phyloP scores from a whole-genome alignment of 306 rosid genomes.

The Lablab purpureus region DNA sequence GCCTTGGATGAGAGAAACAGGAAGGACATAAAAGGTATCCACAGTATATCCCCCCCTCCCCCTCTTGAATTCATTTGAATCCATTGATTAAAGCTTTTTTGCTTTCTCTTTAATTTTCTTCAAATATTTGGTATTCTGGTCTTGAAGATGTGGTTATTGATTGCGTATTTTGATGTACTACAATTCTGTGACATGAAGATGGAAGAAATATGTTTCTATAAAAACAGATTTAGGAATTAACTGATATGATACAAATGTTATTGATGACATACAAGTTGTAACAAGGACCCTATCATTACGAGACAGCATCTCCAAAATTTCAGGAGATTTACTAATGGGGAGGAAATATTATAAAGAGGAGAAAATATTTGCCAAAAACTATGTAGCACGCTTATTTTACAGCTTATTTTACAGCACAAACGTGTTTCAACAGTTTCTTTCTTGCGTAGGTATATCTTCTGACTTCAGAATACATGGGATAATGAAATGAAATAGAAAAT shows the following conservation, averaged over 20 bases:
- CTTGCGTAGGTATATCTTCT: conserved; percentile 40
- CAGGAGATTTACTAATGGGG: neutral
- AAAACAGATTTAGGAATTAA: neutral
- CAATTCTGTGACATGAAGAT: conserved; percentile 33
- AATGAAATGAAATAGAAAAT: neutral
- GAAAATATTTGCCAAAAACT: neutral
- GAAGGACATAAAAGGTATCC: conserved; percentile 58
- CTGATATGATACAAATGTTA: neutral
- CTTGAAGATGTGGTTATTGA: conserved; percentile 46
- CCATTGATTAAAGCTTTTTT: neutral
- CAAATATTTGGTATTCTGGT: conserved; percentile 48
- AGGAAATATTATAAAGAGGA: neutral
- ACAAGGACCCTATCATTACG: neutral
- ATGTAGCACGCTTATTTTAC: neutral
- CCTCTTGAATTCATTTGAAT: neutral
- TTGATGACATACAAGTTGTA: neutral
- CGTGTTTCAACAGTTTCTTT: neutral
- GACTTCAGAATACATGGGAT: conserved; percentile 23
- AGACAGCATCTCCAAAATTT: neutral
- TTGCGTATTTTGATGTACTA: conserved; percentile 42
- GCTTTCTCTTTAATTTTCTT: neutral
- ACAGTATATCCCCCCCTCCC: neutral
- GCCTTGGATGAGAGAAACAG: conserved; percentile 74
- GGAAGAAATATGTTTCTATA: conserved; percentile 13
- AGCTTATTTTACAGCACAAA: neutral